phyloP scores from a whole-genome alignment of 2,329 filamentous ascomycete species.

The Aspergillus aculeatus region DNA sequence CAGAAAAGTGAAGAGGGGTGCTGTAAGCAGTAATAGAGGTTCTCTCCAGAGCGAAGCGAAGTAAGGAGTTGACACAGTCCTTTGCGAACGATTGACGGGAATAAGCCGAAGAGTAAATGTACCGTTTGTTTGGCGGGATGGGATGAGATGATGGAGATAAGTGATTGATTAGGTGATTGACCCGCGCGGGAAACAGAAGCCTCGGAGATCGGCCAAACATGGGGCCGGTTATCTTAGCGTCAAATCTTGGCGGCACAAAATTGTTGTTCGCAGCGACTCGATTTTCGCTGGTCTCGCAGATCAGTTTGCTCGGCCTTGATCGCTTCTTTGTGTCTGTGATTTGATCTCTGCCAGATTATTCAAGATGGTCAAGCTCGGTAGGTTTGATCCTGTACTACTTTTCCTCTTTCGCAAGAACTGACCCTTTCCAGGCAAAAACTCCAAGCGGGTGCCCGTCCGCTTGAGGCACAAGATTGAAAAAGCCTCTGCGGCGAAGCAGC shows the following conservation, averaged over 20 bases:
- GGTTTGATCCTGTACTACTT: conserved; percentile 1
- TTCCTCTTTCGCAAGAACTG: background rate
- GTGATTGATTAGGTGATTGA: background rate
- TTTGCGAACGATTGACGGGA: background rate
- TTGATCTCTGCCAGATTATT: conserved; percentile 8
- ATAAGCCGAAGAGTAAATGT: background rate
- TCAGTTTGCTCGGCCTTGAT: conserved; percentile 14
- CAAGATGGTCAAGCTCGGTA: conserved; percentile 46
- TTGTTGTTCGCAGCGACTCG: conserved; percentile 20
- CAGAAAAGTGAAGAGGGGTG: background rate
- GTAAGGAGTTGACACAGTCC: conserved; percentile 2
- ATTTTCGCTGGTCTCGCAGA: conserved; percentile 17
- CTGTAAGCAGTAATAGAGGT: conserved; percentile 7
- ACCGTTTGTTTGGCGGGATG: background rate
- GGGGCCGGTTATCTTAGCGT: conserved; percentile 39
- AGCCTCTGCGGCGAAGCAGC: conserved; percentile 82
- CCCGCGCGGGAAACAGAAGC: background rate
- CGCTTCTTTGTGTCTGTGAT: conserved; percentile 16
- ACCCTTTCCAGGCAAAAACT: conserved; percentile 73
- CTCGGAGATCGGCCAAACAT: conserved; percentile 36
- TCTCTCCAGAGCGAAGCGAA: background rate
- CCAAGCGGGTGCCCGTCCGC: conserved; percentile 85
- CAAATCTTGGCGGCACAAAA: conserved; percentile 37
- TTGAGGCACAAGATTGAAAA: conserved; percentile 96
- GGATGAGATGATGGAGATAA: background rate